These are phyloP conservation scores for Drechmeria coniospora DNA, from an alignment of 2,329 filamentous ascomycete species.

Conservation along the genomic window DNA sequence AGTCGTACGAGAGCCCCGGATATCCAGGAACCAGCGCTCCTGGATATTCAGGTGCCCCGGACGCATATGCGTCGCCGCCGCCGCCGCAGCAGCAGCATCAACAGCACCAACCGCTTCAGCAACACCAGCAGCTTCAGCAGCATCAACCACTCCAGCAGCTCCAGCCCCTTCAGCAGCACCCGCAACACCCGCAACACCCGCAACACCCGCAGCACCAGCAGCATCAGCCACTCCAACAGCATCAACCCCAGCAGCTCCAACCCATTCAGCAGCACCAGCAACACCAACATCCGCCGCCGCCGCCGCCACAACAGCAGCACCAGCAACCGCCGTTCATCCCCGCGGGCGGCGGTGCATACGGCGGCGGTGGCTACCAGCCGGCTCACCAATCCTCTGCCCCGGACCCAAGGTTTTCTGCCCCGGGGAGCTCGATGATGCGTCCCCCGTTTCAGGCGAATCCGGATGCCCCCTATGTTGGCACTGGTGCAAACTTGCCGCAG, in stretches of 20 bases:
- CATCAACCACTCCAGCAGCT: no score
- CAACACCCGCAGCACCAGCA: conserved; percentile 11
- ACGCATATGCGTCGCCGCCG: conserved; percentile 11
- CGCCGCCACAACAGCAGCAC: conserved; percentile 3
- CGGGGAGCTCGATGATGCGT: conserved; percentile 15
- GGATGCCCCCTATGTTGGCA: conserved; percentile 19
- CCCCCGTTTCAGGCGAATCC: conserved; percentile 14
- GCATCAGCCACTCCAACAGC: no score
- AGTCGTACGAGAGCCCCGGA: conserved; percentile 27
- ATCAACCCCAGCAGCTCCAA: no score
- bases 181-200: no score
- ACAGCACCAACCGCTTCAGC: no score
- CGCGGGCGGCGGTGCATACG: conserved; percentile 16
- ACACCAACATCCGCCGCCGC: conserved; percentile 11
- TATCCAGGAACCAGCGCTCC: conserved; percentile 35
- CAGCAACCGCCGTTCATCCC: conserved; percentile 13
- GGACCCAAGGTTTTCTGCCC: conserved; percentile 18
- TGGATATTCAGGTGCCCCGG: conserved; percentile 31
- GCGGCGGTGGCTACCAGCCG: conserved; percentile 14
- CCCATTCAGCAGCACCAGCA: conserved; percentile 4
- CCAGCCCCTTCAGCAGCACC: no score
- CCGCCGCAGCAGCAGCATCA: conserved; percentile 3
- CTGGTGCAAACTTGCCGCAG: conserved; percentile 19
- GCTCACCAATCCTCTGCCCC: conserved; percentile 17
- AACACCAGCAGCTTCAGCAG: no score